Base-by-base conservation (phyloP, 2,329 filamentous ascomycete genomes). In the Aulographum hederae region DNA sequence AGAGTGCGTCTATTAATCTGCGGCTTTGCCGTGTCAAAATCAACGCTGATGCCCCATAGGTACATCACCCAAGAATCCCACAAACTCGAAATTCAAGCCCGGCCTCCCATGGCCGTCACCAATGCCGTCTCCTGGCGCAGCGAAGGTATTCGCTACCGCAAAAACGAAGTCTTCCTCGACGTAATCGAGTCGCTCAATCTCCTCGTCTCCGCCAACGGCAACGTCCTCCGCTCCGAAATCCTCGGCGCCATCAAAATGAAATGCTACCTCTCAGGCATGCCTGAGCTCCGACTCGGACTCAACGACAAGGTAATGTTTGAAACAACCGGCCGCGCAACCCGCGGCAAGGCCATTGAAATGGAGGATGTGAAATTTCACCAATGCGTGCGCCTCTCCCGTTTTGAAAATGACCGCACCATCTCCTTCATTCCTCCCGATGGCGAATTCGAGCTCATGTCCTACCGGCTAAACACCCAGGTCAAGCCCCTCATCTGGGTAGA, bases 261-360 rank as follows among this genome's bases (percentile, higher is more conserved):
- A 60, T 98, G 89, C 59, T 98, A 98, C 51, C 67, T 98, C 12
- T 93, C 82, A 29, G 89, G 89, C 36, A 98, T 98, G 89, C 89
- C 89, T 8, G 89, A 98, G 58, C 58, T 98, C 47, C 77, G 89
- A 18, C 58, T 98, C 31, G 89, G 89, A 4, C 60, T 98, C 50
- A 98, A 98, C 61, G 89, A 98, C 63, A 98, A 98, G 60, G 89
- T 82, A 54, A 98, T 98, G 89, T 98, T 98, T 49, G 89, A 98
- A 60, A 92, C 84, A 3, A 98, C 89, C 0, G 89, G 89, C 18
- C 70, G 89, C 38, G 82, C 86, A 12, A 95, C 86, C 26, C 65
- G 89, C 46, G 89, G 89, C 37, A 98, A 98, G 58, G 81, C 89
- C 6, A 89, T 98, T 40, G 89, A 98, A 60, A 98, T 98, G 89